Percentiles rank a stretch among this genome's conserved stretches.
phyloP scores from a whole-genome alignment of 2,329 filamentous ascomycete species.

The Escovopsis sp. region DNA sequence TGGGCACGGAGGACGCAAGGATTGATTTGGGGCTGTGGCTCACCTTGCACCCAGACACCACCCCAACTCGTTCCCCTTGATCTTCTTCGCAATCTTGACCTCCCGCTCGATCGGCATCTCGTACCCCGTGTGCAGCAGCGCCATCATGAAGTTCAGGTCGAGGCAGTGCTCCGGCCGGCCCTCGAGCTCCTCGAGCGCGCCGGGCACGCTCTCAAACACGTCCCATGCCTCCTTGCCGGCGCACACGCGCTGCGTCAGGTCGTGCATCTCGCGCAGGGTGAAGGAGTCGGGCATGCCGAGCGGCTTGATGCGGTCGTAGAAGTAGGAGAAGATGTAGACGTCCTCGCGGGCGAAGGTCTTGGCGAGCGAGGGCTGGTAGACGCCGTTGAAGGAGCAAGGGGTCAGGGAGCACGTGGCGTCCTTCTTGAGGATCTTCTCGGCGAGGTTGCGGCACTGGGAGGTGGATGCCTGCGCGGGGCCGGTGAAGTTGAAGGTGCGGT shows the following conservation, averaged over 20 bases:
- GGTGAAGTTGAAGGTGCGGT: conserved; percentile 58
- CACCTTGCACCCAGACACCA: conserved; percentile 97
- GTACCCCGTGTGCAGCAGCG: conserved; percentile 84
- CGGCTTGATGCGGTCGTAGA: conserved; percentile 85
- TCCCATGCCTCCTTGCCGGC: conserved; percentile 64
- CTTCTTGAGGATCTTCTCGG: conserved; percentile 84
- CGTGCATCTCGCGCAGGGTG: conserved; percentile 76
- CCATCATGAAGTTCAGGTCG: conserved; percentile 93
- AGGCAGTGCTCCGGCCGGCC: conserved; percentile 83
- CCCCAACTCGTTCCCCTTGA: conserved; percentile 88
- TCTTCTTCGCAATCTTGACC: conserved; percentile 97
- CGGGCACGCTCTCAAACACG: conserved; percentile 60
- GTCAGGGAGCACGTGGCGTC: conserved; percentile 64
- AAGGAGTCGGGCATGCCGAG: conserved; percentile 98
- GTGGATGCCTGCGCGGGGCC: conserved; percentile 62
- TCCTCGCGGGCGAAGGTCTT: conserved; percentile 90
- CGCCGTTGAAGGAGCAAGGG: conserved; percentile 96
- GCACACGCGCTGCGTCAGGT: conserved; percentile 74
- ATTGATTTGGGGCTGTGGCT: conserved; percentile 15
- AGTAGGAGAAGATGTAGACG: conserved; percentile 94
- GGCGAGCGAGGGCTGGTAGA: conserved; percentile 80
- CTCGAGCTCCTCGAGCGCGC: conserved; percentile 63
- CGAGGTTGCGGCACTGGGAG: conserved; percentile 76
- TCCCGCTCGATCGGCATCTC: conserved; percentile 96
- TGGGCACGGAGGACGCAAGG: background rate